Evolutionary conservation across 306 rosid species (phyloP).

Genomic region (Ochetophila trinervis): DNA sequence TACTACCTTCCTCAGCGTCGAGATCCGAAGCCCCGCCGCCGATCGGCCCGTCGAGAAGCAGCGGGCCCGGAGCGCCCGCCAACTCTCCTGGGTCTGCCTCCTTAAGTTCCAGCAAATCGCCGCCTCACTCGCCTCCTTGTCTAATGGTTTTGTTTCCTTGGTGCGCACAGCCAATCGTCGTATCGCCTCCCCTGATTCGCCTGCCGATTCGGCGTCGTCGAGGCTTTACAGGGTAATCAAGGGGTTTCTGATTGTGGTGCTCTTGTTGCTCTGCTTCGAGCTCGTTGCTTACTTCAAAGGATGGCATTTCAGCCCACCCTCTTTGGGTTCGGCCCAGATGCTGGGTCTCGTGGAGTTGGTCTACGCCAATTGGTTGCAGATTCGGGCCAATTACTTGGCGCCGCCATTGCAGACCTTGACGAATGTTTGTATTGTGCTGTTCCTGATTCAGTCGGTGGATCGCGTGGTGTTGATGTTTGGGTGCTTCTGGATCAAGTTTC

Average conservation of each 20-base stretch:
- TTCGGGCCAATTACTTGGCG: conserved; percentile 67
- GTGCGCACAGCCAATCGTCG: conserved; percentile 71
- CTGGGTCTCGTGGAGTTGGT: conserved; percentile 50
- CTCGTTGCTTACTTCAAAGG: conserved; percentile 85
- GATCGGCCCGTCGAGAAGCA: conserved; percentile 58
- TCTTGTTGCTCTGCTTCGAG: conserved; percentile 61
- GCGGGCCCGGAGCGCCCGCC: conserved; percentile 73
- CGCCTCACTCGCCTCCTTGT: conserved; percentile 39
- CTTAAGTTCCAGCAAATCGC: conserved; percentile 72
- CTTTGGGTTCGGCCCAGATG: conserved; percentile 55
- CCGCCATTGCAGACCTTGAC: conserved; percentile 83
- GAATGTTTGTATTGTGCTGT: conserved; percentile 71
- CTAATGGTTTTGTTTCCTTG: conserved; percentile 39
- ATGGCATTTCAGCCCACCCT: conserved; percentile 89
- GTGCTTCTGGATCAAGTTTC: conserved; percentile 88
- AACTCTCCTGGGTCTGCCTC: conserved; percentile 70
- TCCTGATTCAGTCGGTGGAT: conserved; percentile 86
- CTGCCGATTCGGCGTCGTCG: conserved; percentile 61
- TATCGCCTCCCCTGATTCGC: conserved; percentile 44
- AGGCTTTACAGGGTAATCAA: conserved; percentile 69
- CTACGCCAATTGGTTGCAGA: conserved; percentile 69
- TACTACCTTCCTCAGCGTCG: conserved; percentile 38
- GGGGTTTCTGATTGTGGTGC: conserved; percentile 54
- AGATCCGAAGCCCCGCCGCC: conserved; percentile 32
- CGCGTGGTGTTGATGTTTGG: conserved; percentile 76